These are phyloP conservation scores for Aspergillus vadensis DNA, from an alignment of 2,329 filamentous ascomycete species.

Conservation along the genomic window DNA sequence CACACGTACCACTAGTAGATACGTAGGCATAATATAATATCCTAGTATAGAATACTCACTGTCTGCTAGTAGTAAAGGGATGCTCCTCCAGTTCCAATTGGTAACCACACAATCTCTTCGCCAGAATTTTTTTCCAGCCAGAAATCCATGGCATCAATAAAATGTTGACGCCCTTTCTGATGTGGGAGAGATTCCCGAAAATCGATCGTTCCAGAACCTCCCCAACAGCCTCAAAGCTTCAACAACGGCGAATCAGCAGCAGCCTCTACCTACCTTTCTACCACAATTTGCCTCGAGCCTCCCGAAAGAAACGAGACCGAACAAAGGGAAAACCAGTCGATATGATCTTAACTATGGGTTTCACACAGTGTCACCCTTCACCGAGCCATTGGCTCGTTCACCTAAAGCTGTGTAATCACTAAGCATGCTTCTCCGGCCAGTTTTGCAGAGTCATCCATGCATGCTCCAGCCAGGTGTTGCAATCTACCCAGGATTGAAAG, in stretches of 20 bases:
- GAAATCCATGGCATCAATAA: neutral
- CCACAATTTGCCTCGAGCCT: neutral
- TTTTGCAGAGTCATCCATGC: neutral
- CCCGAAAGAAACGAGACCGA: neutral
- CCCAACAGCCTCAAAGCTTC: neutral
- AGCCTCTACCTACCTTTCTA: neutral
- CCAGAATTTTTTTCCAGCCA: too few relatives aligned
- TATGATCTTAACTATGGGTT: neutral
- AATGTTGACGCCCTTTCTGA: neutral
- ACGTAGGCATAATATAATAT: neutral
- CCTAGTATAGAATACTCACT: too few relatives aligned
- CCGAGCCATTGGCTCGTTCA: neutral
- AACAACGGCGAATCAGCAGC: neutral
- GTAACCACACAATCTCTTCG: too few relatives aligned
- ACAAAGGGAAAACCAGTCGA: too few relatives aligned
- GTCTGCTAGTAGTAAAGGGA: too few relatives aligned
- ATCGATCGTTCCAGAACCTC: neutral
- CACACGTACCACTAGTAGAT: too few relatives aligned
- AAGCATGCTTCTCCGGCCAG: neutral
- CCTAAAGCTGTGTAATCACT: neutral
- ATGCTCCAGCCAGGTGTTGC: neutral
- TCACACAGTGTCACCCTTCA: neutral
- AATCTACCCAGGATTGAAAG: neutral
- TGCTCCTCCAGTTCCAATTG: too few relatives aligned
- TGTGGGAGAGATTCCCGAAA: neutral